A percentile compares a stretch with the other conserved stretches of the same genome.
Conservation (phyloP, 176 grass and related monocot species). For the Aegilops longissima region DNA sequence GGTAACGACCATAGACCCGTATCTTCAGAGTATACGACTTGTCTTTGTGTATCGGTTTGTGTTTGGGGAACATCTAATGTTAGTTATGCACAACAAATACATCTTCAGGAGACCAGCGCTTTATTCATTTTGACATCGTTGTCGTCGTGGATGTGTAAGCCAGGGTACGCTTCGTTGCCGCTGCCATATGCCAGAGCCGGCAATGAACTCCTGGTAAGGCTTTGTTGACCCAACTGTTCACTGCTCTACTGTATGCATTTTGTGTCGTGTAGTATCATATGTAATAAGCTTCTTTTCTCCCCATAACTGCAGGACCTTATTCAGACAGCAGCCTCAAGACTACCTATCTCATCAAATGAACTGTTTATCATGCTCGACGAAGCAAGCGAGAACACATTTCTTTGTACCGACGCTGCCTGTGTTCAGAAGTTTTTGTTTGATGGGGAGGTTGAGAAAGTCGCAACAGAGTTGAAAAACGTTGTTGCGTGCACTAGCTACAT, state of each 20-base stretch:
- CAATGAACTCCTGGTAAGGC: slow-evolving; percentile 65
- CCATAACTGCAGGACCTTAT: slow-evolving; percentile 55
- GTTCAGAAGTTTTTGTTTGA: slow-evolving; percentile 84
- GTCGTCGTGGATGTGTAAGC: slow-evolving; percentile 70
- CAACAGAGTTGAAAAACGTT: slow-evolving; percentile 81
- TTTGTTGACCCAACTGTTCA: background rate
- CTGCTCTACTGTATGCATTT: slow-evolving; percentile 3
- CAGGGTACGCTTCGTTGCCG: slow-evolving; percentile 69
- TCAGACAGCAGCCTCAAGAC: slow-evolving; percentile 48
- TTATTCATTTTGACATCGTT: slow-evolving; percentile 58
- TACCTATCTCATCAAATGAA: slow-evolving; percentile 64
- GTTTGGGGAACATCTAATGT: slow-evolving; percentile 21
- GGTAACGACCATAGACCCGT: slow-evolving; percentile 36
- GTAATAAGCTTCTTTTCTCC: slow-evolving; percentile 19
- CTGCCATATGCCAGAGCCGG: slow-evolving; percentile 76
- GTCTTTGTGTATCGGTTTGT: background rate
- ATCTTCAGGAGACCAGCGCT: slow-evolving; percentile 70
- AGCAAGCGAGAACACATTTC: slow-evolving; percentile 94
- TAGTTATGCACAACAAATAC: background rate
- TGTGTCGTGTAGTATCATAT: background rate
- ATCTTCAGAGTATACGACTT: background rate
- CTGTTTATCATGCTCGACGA: slow-evolving; percentile 76
- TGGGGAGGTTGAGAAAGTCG: slow-evolving; percentile 71
- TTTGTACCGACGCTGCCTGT: slow-evolving; percentile 51
- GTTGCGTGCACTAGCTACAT: slow-evolving; percentile 75